Conservation (phyloP, 2,329 filamentous ascomycete genomes). For the Ophiostoma montium region DNA sequence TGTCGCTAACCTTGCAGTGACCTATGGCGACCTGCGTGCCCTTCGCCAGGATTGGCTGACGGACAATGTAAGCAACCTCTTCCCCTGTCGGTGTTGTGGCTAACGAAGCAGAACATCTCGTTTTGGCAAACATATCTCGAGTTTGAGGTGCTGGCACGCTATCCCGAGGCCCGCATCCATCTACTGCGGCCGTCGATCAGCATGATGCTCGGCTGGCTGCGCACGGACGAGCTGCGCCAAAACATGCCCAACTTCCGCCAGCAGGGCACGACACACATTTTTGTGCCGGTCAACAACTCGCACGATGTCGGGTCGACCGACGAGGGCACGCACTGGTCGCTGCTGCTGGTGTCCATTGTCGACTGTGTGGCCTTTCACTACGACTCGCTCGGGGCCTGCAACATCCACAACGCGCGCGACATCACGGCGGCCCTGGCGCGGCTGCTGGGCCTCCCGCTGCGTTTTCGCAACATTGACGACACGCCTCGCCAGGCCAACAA, state of each 20-base stretch:
- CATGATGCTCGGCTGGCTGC: slow-evolving; percentile 48
- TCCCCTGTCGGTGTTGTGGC: slow-evolving; percentile 2
- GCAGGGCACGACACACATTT: slow-evolving; percentile 70
- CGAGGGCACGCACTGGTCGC: slow-evolving; percentile 86
- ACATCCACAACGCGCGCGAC: slow-evolving; percentile 57
- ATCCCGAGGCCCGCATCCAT: slow-evolving; percentile 71
- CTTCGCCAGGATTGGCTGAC: slow-evolving; percentile 92
- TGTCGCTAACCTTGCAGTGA: slow-evolving; percentile 47
- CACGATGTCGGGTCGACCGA: slow-evolving; percentile 64
- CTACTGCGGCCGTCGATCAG: slow-evolving; percentile 91
- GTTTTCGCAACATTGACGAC: slow-evolving; percentile 72
- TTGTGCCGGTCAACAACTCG: slow-evolving; percentile 89
- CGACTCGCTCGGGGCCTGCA: slow-evolving; percentile 67
- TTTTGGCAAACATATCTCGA: slow-evolving; percentile 99
- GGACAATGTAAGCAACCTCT: slow-evolving; percentile 56
- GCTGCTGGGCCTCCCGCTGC: slow-evolving; percentile 51
- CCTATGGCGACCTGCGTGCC: slow-evolving; percentile 74
- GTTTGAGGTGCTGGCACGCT: slow-evolving; percentile 67
- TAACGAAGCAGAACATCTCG: slow-evolving; percentile 58
- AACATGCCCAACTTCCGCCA: slow-evolving; percentile 55
- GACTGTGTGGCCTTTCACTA: slow-evolving; percentile 95
- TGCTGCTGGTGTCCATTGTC: slow-evolving; percentile 76
- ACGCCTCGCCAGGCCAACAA: slow-evolving; percentile 84
- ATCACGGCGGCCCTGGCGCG: slow-evolving; percentile 55
- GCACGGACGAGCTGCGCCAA: slow-evolving; percentile 14